Base-by-base conservation (phyloP, 164 flowering plant species). In the Stephania japonica region DNA sequence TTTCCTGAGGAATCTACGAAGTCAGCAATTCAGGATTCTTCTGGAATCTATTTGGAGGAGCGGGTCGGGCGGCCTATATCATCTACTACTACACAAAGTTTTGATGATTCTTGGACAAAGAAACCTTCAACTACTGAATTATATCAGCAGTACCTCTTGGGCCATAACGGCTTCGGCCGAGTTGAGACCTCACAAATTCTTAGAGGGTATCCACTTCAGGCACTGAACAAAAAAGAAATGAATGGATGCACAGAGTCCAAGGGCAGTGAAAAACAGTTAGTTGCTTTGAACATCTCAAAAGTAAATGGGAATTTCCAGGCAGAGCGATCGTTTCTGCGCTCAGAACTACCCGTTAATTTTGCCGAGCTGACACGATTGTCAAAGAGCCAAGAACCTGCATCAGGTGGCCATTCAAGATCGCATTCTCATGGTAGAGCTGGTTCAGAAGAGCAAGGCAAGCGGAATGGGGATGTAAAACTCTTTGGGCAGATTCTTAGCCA, bases 401-500 rank as follows among this genome's bases (percentile, higher is more conserved):
- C 53, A 0, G 71, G 70, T 73, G 79, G 71, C 69, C 76, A 44
- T 70, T 69, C 71, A 24, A 80, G 79, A 74, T 56, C 76, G 50
- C 75, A 56, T 75, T 80, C 86, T 6, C 66, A 73, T 49, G 77
- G 86, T 80, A 78, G 78, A 14, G 77, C 84, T 44, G 88, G 83
- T 70, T 73, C 86, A 2, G 89, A 86, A 47, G 86, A 84, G 69
- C 86, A 70, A 24, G 62, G 88, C 43, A 53, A 78, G 23, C 78
- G 84, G 67, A 85, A 68, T 73, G 88, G 92, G 72, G 89, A 91
- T 83, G 85, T 94, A 25, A 94, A 90, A 65, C 80, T 94, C 24
- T 95, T 91, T 81, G 99, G 99, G 50, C 75, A 91, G 82, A 88
- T 91, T 74, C 87, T 92, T 18, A 87, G 78, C 71, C 79, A 86